Conservation (phyloP, 495 filamentous ascomycete species). For the Penicillium silybi region DNA sequence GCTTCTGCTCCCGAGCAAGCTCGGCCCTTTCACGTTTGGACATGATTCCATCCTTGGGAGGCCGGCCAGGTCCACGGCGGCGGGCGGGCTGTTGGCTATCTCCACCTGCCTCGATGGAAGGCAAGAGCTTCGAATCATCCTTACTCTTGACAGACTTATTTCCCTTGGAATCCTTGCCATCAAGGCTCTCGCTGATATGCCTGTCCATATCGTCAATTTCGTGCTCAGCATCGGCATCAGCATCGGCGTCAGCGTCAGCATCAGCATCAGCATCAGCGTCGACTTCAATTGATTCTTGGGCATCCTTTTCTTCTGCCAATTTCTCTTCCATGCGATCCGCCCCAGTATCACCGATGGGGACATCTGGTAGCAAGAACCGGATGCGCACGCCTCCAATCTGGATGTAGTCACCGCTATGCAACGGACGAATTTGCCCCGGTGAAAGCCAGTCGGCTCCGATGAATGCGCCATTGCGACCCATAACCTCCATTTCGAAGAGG, state of each 20-base stretch:
- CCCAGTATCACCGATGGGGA: slow-evolving; percentile 63
- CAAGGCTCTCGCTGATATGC: slow-evolving; percentile 25
- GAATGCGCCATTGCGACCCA: slow-evolving; percentile 84
- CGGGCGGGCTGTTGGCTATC: slow-evolving; percentile 49
- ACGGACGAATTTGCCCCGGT: slow-evolving; percentile 55
- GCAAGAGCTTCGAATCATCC: slow-evolving; percentile 9
- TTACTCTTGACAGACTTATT: slow-evolving; percentile 17
- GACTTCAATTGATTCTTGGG: slow-evolving; percentile 1
- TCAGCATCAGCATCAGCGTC: slow-evolving; percentile 25
- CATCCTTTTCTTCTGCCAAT: slow-evolving; percentile 41
- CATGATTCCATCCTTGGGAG: slow-evolving; percentile 90
- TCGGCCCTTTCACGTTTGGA: slow-evolving; percentile 76
- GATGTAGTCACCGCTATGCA: slow-evolving; percentile 69
- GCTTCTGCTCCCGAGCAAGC: slow-evolving; percentile 58
- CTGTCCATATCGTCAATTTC: slow-evolving; percentile 36
- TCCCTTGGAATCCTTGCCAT: slow-evolving; percentile 36
- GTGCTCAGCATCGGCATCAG: slow-evolving; percentile 4
- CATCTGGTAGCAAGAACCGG: slow-evolving; percentile 69
- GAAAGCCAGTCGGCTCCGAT: slow-evolving; percentile 68
- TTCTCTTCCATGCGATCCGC: slow-evolving; percentile 65
- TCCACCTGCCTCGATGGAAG: slow-evolving; percentile 30
- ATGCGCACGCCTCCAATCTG: slow-evolving; percentile 78
- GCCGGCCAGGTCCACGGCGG: slow-evolving; percentile 79
- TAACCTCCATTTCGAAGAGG: slow-evolving; percentile 72
- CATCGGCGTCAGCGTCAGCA: slow-evolving; percentile 33